Base-by-base conservation (phyloP, 306 rosid species). In the Dryas octopetala region DNA sequence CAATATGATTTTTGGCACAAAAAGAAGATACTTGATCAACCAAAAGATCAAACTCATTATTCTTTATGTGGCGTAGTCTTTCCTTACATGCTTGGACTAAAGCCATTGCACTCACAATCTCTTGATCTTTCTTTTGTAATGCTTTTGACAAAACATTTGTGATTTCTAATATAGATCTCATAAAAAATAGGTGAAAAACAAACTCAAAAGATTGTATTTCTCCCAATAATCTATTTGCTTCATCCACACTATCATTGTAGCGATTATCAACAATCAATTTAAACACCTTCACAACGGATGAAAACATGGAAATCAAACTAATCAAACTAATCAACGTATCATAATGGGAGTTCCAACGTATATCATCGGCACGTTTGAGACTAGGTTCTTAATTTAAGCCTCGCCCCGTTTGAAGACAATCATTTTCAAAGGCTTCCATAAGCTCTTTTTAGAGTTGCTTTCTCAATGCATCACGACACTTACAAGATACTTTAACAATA, bases 51-150 rank as follows among this genome's bases (percentile, higher is more conserved):
- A 6, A 71, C 4, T 50, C 48, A 7, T n/a, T n/a, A 4, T 74
- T 50, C 14, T 62, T 63, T n/a, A 74, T 62, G 45, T 28, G 14
- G 1, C 47, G 50, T 38, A 61, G 23, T 74, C 7, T 1, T 7
- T 49, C 5, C 48, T 61, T 62, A 11, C 60, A 61, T 48, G 28
- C 4, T 26, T 49, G 62, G 1, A 46, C 23, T 4, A 74, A 62
- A 6, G 16, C 7, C 41, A 74, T 28, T 5, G 49, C 49, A 46
- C 4, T 74, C 10, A 62, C 41, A 48, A 74, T 74, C 48, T 62
- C 78, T 61, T 47, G 60, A 38, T 61, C 49, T 28, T 50, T 62
- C 9, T 28, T 61, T 8, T 62, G 61, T 23, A 74, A 49, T 46
- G 48, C 44, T 13, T 48, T 1, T 49, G 70, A 48, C 17, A 74